A percentile compares a stretch with the other conserved stretches of the same genome.
Conservation (phyloP, 805 yeast genomes). For the Teunomyces funiuensis region DNA sequence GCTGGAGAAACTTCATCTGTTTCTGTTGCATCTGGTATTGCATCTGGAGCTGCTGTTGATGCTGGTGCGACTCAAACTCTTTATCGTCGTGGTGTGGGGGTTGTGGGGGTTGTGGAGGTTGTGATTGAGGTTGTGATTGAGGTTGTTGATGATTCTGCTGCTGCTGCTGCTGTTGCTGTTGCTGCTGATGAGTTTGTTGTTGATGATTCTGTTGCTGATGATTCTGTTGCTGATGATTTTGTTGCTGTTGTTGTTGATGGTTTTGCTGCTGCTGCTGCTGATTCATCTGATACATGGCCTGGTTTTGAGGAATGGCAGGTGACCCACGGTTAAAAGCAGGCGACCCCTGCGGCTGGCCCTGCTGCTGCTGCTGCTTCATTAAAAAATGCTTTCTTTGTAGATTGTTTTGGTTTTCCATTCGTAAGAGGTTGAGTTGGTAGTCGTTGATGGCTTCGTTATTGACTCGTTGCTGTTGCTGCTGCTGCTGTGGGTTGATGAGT, state of each 20-base stretch:
- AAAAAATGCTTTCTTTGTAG: conserved; percentile 18
- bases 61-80: conserved; percentile 12
- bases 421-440: conserved; percentile 19
- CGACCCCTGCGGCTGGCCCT: conserved; percentile 3
- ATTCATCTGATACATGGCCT: conserved; percentile 11
- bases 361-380: conserved; percentile 15
- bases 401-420: conserved; percentile 16
- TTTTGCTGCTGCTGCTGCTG: conserved; percentile 30
- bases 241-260: conserved; percentile 27
- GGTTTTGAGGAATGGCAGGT: conserved; percentile 7
- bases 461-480: conserved; percentile 1
- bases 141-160: conserved; percentile 15
- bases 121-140: no score
- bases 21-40: conserved; percentile 19
- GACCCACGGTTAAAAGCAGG: conserved; percentile 1
- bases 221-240: conserved; percentile 27
- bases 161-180: conserved; percentile 16
- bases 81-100: conserved; percentile 3
- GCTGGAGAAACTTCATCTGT: conserved; percentile 17
- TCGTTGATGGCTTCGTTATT: conserved; percentile 18
- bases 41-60: conserved; percentile 16
- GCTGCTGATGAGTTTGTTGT: conserved; percentile 8
- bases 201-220: conserved; percentile 15
- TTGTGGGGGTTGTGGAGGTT: conserved; percentile 9
- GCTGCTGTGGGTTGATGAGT: conserved; percentile 3